phyloP scores from a whole-genome alignment of 2,329 filamentous ascomycete genomes.

The Verticillium nonalfalfae region DNA sequence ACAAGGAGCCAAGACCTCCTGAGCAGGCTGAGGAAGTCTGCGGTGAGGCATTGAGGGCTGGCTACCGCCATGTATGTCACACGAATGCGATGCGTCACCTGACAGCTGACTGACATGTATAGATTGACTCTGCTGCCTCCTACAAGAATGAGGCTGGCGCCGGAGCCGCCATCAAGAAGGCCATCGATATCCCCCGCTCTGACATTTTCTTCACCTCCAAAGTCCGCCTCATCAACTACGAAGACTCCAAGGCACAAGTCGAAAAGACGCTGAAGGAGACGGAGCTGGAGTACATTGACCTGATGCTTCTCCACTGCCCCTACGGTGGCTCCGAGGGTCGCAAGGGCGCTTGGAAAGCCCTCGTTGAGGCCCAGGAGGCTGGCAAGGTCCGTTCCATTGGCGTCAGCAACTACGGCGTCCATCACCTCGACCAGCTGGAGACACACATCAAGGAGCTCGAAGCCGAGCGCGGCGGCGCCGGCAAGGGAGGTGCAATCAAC shows the following conservation, averaged over 20 bases:
- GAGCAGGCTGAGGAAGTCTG: slow-evolving; percentile 29
- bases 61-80: slow-evolving; percentile 44
- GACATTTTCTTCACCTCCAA: slow-evolving; percentile 53
- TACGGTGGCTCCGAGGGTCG: slow-evolving; percentile 49
- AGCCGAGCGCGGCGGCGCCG: slow-evolving; percentile 50
- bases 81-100: background rate
- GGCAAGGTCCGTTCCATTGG: slow-evolving; percentile 57
- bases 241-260: slow-evolving; percentile 57
- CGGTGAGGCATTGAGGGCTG: slow-evolving; percentile 38
- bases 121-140: slow-evolving; percentile 42
- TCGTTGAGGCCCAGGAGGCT: slow-evolving; percentile 57
- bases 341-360: slow-evolving; percentile 55
- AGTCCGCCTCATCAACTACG: slow-evolving; percentile 46
- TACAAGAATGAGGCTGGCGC: slow-evolving; percentile 45
- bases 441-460: slow-evolving; percentile 55
- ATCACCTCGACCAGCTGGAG: slow-evolving; percentile 56
- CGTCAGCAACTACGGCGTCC: slow-evolving; percentile 59
- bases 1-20: slow-evolving; percentile 19
- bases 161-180: slow-evolving; percentile 34
- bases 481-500: slow-evolving; percentile 65
- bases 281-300: slow-evolving; percentile 60
- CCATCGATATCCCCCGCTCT: slow-evolving; percentile 33
- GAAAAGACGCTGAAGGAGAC: slow-evolving; percentile 55
- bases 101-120: background rate
- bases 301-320: slow-evolving; percentile 57